Evolutionary conservation across 164 flowering plant species (phyloP).

Genomic region (Nelumbo lutea): DNA sequence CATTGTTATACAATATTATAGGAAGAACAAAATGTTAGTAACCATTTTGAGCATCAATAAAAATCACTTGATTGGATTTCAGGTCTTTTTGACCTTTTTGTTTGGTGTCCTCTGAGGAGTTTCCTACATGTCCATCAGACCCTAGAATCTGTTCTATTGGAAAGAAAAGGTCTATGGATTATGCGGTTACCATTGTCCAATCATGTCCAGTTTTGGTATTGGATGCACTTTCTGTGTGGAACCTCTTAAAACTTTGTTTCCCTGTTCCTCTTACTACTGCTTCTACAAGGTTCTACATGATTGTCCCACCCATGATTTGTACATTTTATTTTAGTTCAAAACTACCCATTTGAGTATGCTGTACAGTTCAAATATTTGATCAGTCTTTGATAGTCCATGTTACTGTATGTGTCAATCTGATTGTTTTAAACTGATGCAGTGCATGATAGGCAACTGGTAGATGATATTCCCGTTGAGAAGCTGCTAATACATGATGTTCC

Average conservation of each 20-base stretch:
- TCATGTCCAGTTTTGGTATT: no score
- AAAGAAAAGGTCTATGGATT: no score
- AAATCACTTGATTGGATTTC: no score
- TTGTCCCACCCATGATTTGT: background rate
- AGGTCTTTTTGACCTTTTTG: no score
- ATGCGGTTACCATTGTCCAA: no score
- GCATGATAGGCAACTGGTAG: conserved; percentile 79
- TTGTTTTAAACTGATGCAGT: conserved; percentile 32
- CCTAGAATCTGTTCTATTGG: no score
- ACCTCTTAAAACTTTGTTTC: background rate
- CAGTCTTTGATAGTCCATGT: background rate
- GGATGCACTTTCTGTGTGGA: background rate
- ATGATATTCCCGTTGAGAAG: conserved; percentile 78
- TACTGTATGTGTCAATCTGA: background rate
- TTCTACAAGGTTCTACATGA: background rate
- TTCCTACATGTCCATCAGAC: no score
- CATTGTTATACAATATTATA: no score
- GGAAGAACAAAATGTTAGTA: no score
- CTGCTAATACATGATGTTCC: conserved; percentile 85
- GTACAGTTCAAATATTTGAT: background rate
- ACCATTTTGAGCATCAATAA: no score
- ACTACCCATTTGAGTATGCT: background rate
- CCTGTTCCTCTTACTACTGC: background rate
- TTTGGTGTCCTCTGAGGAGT: no score
- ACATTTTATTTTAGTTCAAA: background rate